Evolutionary conservation across 768 basidiomycete genomes (phyloP).

Genomic region (Rhodotorula kratochvilovae): DNA sequence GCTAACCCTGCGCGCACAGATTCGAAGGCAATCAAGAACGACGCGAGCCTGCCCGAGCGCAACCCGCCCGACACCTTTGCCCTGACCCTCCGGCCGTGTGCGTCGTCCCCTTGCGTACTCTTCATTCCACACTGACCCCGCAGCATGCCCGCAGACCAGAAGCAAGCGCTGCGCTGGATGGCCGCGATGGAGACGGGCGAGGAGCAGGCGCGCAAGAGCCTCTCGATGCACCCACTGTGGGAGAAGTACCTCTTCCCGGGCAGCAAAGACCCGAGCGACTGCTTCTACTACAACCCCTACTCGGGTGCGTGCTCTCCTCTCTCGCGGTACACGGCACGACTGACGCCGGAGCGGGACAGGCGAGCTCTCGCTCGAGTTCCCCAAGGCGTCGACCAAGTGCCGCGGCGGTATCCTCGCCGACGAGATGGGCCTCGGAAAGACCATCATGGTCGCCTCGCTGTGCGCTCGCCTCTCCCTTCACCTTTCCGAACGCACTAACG

Average conservation of each 20-base stretch:
- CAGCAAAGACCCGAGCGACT: conserved; percentile 57
- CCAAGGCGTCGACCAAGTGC: conserved; percentile 69
- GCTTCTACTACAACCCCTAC: conserved; percentile 89
- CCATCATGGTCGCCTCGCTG: conserved; percentile 84
- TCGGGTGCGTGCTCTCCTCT: conserved; percentile 51
- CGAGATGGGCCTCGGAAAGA: conserved; percentile 89
- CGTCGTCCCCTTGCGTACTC: neutral
- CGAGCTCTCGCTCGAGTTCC: conserved; percentile 78
- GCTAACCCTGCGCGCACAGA: conserved; percentile 7
- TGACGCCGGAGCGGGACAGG: conserved; percentile 47
- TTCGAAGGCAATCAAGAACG: conserved; percentile 74
- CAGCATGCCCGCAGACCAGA: conserved; percentile 62
- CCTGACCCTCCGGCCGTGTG: conserved; percentile 34
- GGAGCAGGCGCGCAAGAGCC: conserved; percentile 62
- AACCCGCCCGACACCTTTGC: conserved; percentile 73
- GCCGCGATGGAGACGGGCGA: conserved; percentile 72
- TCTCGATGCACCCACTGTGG: conserved; percentile 90
- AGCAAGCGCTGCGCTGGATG: conserved; percentile 95
- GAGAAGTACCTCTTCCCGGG: conserved; percentile 61
- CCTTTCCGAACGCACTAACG: neutral
- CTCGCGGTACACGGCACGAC: too few relatives aligned
- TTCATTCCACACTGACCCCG: neutral
- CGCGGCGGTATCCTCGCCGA: conserved; percentile 88
- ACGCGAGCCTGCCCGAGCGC: conserved; percentile 70
- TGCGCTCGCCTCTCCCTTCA: conserved; percentile 42